Evolutionary conservation across 805 yeast species (phyloP), one percentile per base, ranked within the genome.

Genomic region (Candida patagonica): DNA sequence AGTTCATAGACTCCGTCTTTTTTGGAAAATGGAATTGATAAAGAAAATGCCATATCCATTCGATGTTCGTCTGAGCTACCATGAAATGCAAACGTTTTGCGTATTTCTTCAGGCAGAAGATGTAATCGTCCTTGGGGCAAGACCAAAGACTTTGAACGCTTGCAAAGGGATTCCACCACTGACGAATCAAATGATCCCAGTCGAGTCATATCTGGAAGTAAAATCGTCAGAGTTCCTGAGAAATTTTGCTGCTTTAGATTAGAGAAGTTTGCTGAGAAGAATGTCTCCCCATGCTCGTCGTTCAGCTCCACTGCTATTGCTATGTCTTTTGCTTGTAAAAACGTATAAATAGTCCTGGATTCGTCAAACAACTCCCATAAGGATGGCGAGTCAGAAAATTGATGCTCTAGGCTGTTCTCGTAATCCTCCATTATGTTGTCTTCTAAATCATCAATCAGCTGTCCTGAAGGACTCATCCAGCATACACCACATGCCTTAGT

Each of bases 361-460:
- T 29, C 17, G 16, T 29, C 31, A 29, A 29, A 20, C 13, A 20
- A 9, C 10, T 10, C 10, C 13, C 20, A 17, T 8, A 29, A 13
- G 5, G 15, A 4, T 17, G 35, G n/a, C 19, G 35, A 23, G 12
- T 23, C 24, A n/a, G 16, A 12, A 15, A n/a, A 8, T 38, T n/a
- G 26, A 20, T 24, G 25, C 19, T 15, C 21, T 6, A 4, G 27
- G n/a, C n/a, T n/a, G n/a, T n/a, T n/a, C 23, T 24, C 16, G 17
- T 22, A 23, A 27, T 21, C 4, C 8, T 21, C 20, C 16, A 17
- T 15, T 8, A 43, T 23, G 6, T 29, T 22, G 21, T 23, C 26
- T 7, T 30, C 45, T n/a, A 42, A 21, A 17, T 46, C 48, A 33
- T 45, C 49, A n/a, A 25, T n/a, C 19, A 40, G 33, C 12, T 17